phyloP scores from a whole-genome alignment of 2,329 filamentous ascomycete genomes.

The Elsinoe perseae region DNA sequence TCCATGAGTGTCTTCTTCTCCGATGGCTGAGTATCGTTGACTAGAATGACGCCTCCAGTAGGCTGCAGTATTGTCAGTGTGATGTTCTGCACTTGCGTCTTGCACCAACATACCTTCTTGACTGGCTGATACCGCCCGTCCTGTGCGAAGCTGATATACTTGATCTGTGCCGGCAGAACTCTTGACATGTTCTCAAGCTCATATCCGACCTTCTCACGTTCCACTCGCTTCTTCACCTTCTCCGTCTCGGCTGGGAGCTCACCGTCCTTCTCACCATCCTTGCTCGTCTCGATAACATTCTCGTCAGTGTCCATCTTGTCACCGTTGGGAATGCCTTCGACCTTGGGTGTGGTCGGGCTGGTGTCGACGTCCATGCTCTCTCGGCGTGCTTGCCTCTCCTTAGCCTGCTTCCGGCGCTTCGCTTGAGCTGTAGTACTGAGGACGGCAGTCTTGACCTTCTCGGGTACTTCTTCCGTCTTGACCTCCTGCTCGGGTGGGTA shows the following conservation, averaged over 20 bases:
- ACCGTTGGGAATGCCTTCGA: constrained; percentile 44
- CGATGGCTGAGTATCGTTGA: constrained; percentile 72
- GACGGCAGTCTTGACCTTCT: constrained; percentile 90
- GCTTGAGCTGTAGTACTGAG: constrained; percentile 95
- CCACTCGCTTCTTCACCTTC: constrained; percentile 74
- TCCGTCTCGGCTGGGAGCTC: constrained; percentile 47
- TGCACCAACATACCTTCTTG: constrained; percentile 59
- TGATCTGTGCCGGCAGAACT: constrained; percentile 84
- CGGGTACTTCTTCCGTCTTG: constrained; percentile 86
- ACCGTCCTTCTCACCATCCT: constrained; percentile 34
- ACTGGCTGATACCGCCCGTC: constrained; percentile 83
- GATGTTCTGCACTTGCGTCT: constrained; percentile 18
- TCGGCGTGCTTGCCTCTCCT: constrained; percentile 78
- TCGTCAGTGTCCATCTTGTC: constrained; percentile 79
- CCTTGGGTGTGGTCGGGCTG: constrained; percentile 65
- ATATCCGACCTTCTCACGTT: constrained; percentile 95
- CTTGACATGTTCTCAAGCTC: constrained; percentile 96
- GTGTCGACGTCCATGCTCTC: constrained; percentile 95
- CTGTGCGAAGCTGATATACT: constrained; percentile 87
- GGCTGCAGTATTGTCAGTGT: constrained; percentile 53
- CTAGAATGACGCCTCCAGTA: constrained; percentile 86
- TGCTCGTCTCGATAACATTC: constrained; percentile 32
- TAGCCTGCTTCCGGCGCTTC: constrained; percentile 87
- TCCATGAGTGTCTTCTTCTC: constrained; percentile 77
- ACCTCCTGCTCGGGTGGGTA: constrained; percentile 95